Evolutionary conservation across 495 filamentous ascomycete species (phyloP), one percentile per base, ranked within the genome.

Genomic region (Penicillium odoratum): DNA sequence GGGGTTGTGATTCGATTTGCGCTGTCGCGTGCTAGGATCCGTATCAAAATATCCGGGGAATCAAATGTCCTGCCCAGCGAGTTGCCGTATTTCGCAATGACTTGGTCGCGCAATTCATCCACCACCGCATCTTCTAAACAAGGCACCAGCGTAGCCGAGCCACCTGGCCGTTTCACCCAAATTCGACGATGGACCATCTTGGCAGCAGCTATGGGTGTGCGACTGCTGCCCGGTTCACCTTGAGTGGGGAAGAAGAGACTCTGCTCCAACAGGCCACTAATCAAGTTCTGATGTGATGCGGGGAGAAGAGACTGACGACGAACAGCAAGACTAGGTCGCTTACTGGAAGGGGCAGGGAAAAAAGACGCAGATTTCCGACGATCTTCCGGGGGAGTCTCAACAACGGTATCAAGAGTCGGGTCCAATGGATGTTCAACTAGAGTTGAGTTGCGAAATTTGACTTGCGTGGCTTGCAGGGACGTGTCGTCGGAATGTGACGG

Each of bases 21-120:
- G n/a, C 72, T 72, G 31, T 81, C 77, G 26, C 85, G 72, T 6
- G 81, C 71, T 2, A 71, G 18, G 55, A 97, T 84, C 13, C 84
- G 82, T 53, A 98, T 77, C 28, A 79, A 81, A 38, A 93, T 80
- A 71, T 98, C 94, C 21, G 94, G 95, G 15, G 94, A 79, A 75
- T 98, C 94, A 64, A 91, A 97, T 26, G 78, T 88, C 64, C 84
- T 85, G 7, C 93, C 95, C 30, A 98, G 76, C 8, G 92, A 93
- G 72, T 98, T 98, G 50, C 83, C 85, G 69, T 97, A 98, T 75
- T 97, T 98, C 61, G 83, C 84, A 61, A 98, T 76, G 28, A 98
- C 92, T 81, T 92, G 83, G 62, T 97, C 95, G 55, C 93, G 86
- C 51, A 96, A 87, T 75, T 97, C 95, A 66, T 98, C 94, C 18